phyloP scores from a whole-genome alignment of 352 stramenopile genomes.

The Blastocystis sp. region DNA sequence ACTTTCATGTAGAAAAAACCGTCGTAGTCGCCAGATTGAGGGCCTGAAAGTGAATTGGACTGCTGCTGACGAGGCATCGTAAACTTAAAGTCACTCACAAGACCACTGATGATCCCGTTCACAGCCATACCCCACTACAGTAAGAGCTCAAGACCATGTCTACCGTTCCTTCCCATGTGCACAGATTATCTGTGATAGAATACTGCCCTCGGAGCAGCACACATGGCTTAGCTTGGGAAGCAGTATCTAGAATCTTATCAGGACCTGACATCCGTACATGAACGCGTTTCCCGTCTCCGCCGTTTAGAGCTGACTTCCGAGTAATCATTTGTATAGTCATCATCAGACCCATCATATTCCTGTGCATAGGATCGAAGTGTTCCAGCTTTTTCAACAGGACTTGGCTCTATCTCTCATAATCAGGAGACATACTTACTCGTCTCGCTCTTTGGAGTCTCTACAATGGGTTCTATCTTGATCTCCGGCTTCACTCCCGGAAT shows the following conservation, averaged over 20 bases:
- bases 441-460: not conserved
- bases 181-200: constrained; percentile 27
- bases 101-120: constrained; percentile 43
- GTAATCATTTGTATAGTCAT: constrained; percentile 48
- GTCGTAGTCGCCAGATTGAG: constrained; percentile 49
- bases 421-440: not conserved
- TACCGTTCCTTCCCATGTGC: constrained; percentile 46
- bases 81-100: constrained; percentile 46
- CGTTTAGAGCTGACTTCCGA: constrained; percentile 30
- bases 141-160: not conserved
- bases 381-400: not conserved
- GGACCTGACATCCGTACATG: not conserved
- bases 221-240: not conserved
- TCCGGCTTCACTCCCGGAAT: not conserved
- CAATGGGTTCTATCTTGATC: not conserved
- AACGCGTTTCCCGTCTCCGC: constrained; percentile 40
- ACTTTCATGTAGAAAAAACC: constrained; percentile 62
- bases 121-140: constrained; percentile 55
- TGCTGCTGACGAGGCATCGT: not conserved
- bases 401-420: not conserved
- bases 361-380: not conserved
- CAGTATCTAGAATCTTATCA: not conserved
- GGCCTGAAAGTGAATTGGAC: not conserved
- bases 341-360: not conserved
- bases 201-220: constrained; percentile 47